These are phyloP conservation scores for Diaporthe velutina DNA, from an alignment of 2,329 filamentous ascomycete species.

Conservation along the genomic window DNA sequence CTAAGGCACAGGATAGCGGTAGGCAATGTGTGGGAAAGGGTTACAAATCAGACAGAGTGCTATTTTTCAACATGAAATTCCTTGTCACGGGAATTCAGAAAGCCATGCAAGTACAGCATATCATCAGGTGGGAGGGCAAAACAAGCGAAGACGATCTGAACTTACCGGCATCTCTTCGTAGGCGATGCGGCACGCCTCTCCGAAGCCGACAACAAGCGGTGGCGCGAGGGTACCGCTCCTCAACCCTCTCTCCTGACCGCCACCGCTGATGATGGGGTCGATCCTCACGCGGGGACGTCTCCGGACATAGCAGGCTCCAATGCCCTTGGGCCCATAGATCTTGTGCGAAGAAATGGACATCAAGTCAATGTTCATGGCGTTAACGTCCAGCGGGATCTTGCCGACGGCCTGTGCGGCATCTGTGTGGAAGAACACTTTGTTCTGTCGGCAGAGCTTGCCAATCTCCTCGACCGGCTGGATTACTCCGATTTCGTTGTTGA, in stretches of 20 bases:
- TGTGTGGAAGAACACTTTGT: conserved; percentile 98
- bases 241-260: conserved; percentile 94
- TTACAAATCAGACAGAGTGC: conserved; percentile 74
- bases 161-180: conserved; percentile 91
- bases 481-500: conserved; percentile 99
- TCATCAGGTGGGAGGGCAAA: conserved; percentile 74
- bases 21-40: conserved; percentile 29
- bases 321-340: conserved; percentile 97
- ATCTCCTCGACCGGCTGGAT: conserved; percentile 96
- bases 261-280: conserved; percentile 95
- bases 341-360: conserved; percentile 99
- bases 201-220: conserved; percentile 89
- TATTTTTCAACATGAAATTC: conserved; percentile 70
- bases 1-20: conserved; percentile 10
- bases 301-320: conserved; percentile 96
- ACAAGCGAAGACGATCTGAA: conserved; percentile 42
- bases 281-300: conserved; percentile 92
- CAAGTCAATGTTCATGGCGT: conserved; percentile 96
- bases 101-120: conserved; percentile 88
- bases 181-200: conserved; percentile 93
- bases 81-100: conserved; percentile 81
- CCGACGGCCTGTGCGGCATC: conserved; percentile 98
- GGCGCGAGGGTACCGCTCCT: conserved; percentile 95
- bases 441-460: conserved; percentile 88
- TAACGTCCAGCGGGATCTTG: conserved; percentile 96